These are phyloP conservation scores for Barbarea vulgaris DNA, from an alignment of 345 rosid species.

Conservation along the genomic window DNA sequence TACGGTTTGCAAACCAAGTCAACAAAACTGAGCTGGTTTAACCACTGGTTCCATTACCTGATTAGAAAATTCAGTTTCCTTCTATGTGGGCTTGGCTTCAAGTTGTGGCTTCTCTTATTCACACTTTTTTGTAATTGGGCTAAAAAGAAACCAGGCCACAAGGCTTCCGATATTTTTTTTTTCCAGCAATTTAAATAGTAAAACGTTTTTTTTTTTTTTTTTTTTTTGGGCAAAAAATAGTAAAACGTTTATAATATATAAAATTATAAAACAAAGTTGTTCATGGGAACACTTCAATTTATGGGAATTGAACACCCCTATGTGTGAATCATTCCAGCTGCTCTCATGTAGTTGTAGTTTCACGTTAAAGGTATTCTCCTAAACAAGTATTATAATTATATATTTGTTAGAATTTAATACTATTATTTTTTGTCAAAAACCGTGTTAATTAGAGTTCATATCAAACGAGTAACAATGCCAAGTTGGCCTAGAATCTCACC, in stretches of 20 bases:
- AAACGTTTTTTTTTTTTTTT: too few relatives aligned
- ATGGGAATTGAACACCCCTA: not conserved
- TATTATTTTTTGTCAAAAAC: not conserved
- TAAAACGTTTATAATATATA: too few relatives aligned
- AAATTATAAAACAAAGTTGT: not conserved
- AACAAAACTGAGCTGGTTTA: not conserved
- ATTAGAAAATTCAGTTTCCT: not conserved
- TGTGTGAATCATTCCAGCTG: not conserved
- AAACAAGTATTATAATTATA: not conserved
- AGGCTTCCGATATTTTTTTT: not conserved
- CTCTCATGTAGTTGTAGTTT: slow-evolving; percentile 13
- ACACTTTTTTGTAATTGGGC: not conserved
- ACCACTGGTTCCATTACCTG: not conserved
- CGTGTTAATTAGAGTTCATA: not conserved
- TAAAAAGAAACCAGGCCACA: not conserved
- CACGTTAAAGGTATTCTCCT: slow-evolving; percentile 21
- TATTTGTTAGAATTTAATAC: not conserved
- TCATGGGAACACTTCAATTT: not conserved
- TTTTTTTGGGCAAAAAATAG: too few relatives aligned
- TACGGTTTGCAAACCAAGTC: slow-evolving; percentile 1
- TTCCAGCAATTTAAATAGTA: not conserved
- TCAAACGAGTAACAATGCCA: not conserved
- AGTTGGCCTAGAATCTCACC: slow-evolving; percentile 25
- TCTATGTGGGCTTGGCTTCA: not conserved
- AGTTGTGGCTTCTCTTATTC: not conserved